Conservation (phyloP, 1,139 yeast genomes). For the Nakaseomyces kungkrabaensis region DNA sequence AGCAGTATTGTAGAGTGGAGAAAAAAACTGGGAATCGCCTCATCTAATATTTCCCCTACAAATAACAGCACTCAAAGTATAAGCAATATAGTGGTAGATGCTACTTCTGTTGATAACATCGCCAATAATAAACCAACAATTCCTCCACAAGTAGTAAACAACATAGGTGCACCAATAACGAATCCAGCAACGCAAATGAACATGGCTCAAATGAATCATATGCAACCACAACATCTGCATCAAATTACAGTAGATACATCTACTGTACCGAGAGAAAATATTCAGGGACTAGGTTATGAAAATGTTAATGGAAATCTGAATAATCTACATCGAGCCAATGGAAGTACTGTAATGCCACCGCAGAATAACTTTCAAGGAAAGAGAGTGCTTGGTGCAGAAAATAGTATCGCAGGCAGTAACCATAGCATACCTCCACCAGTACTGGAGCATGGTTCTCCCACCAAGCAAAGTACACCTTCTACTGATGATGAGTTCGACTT, state of each 20-base stretch:
- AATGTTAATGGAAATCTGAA: neutral
- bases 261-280: neutral
- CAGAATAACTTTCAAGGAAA: too few species aligned
- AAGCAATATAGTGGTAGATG: neutral
- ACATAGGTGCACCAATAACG: neutral
- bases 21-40: conserved; percentile 23
- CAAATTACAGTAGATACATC: neutral
- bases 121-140: neutral
- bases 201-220: neutral
- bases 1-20: conserved; percentile 31
- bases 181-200: neutral
- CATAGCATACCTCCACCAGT: too few species aligned
- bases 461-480: neutral
- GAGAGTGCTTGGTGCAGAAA: too few species aligned
- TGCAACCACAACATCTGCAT: neutral
- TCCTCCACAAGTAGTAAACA: neutral
- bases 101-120: neutral
- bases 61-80: neutral
- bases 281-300: neutral
- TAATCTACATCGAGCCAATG: too few species aligned
- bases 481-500: neutral
- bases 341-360: too few species aligned
- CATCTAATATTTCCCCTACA: conserved; percentile 2
- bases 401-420: too few species aligned
- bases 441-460: neutral